Conservation (phyloP, 108 stramenopile genomes). For the Mediolabrus comicus region DNA sequence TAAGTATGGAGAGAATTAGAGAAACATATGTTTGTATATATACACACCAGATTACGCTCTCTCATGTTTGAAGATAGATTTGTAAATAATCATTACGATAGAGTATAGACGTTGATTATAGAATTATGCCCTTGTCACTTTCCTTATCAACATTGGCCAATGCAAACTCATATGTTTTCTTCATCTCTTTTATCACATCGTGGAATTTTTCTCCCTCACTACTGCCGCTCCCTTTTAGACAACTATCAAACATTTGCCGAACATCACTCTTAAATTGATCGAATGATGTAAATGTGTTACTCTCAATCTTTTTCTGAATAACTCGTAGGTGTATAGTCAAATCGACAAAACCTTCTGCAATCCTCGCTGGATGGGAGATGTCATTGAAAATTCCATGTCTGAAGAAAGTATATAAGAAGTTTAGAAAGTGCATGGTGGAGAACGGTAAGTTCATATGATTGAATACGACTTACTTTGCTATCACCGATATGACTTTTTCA, state of each 20-base stretch:
- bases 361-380: neutral
- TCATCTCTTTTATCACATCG: neutral
- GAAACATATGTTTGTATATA: too few relatives aligned
- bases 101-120: neutral
- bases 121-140: neutral
- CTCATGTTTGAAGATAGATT: neutral
- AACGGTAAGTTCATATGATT: too few relatives aligned
- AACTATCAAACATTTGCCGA: neutral
- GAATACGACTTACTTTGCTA: too few relatives aligned
- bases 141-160: neutral
- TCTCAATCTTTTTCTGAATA: neutral
- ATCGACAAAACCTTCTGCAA: neutral
- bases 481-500: neutral
- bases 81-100: neutral
- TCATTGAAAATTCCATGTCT: neutral
- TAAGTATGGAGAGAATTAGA: slow-evolving; percentile 60
- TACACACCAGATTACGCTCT: too few relatives aligned
- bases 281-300: neutral
- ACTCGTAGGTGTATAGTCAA: neutral
- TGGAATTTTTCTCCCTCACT: neutral
- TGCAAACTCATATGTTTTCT: neutral
- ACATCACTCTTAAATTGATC: neutral
- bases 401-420: too few relatives aligned
- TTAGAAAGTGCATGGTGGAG: too few relatives aligned
- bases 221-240: neutral